These are phyloP conservation scores for Xylaria sp. DNA, from an alignment of 2,329 filamentous ascomycete species.

Conservation along the genomic window DNA sequence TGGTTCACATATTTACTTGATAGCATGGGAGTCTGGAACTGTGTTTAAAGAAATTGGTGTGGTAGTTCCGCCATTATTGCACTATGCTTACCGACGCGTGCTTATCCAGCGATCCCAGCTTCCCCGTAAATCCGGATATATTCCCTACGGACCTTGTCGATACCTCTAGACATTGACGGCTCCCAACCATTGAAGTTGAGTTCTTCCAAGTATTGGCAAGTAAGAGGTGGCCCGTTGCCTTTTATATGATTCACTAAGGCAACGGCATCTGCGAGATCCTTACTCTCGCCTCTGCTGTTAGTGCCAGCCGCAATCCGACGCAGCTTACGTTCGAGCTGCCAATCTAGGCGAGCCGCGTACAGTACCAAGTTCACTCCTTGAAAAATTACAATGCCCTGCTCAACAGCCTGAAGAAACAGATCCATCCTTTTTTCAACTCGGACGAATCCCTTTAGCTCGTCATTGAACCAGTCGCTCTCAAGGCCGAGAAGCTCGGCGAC, in stretches of 20 bases:
- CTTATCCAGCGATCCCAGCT: constrained; percentile 3
- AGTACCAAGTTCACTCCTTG: constrained; percentile 39
- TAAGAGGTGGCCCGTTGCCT: constrained; percentile 13
- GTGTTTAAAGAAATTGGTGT: background rate
- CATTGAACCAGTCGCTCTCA: constrained; percentile 41
- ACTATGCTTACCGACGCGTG: background rate
- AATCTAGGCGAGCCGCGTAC: constrained; percentile 42
- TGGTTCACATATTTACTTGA: no score
- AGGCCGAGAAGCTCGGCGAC: constrained; percentile 27
- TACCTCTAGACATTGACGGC: background rate
- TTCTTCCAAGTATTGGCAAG: constrained; percentile 2
- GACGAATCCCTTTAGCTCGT: constrained; percentile 40
- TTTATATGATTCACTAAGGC: constrained; percentile 20
- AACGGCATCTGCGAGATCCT: constrained; percentile 28
- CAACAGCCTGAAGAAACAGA: constrained; percentile 42
- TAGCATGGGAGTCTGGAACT: background rate
- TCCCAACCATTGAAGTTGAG: constrained; percentile 25
- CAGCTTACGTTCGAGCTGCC: constrained; percentile 44
- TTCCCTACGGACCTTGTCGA: constrained; percentile 1
- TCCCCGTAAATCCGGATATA: constrained; percentile 6
- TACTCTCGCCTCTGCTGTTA: background rate
- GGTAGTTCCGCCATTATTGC: background rate
- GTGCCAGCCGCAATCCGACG: constrained; percentile 38
- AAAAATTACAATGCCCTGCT: constrained; percentile 41
- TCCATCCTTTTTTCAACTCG: constrained; percentile 28